Percentiles rank a stretch among this genome's conserved stretches.
Conservation (phyloP, 371 early-diverging fungal species). For the Choanephora cucurbitarum region DNA sequence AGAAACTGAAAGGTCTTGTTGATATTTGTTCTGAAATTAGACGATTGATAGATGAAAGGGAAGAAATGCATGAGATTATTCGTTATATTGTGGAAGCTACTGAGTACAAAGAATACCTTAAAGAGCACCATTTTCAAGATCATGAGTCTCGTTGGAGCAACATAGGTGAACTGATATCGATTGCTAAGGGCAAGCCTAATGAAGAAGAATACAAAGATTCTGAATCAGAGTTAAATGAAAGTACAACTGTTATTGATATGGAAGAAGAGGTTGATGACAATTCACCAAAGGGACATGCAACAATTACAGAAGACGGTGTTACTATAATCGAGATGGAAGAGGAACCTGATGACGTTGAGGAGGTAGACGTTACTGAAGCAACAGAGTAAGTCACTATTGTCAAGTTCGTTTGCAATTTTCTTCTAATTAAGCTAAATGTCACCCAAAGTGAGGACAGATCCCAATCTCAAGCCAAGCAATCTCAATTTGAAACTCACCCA, state of each 20-base stretch:
- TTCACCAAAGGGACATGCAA: not conserved
- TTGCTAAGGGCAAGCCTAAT: conserved; percentile 15
- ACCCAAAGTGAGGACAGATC: too few species aligned
- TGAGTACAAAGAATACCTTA: conserved; percentile 29
- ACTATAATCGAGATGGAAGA: not conserved
- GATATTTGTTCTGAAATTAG: conserved; percentile 7
- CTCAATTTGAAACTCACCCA: too few species aligned
- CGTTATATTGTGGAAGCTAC: conserved; percentile 24
- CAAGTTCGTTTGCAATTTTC: too few species aligned
- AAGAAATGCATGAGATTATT: conserved; percentile 18
- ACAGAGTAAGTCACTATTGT: not conserved
- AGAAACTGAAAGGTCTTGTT: conserved; percentile 14
- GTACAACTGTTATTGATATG: too few species aligned
- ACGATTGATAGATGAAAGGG: conserved; percentile 16
- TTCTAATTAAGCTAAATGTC: not conserved
- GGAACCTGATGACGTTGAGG: not conserved
- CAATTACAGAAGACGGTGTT: not conserved
- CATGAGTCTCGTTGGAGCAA: conserved; percentile 34
- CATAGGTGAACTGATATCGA: conserved; percentile 37
- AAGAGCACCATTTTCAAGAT: conserved; percentile 17
- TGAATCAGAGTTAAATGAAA: too few species aligned
- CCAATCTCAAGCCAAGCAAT: too few species aligned
- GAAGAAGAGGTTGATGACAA: not conserved
- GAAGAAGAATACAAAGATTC: conserved; percentile 2
- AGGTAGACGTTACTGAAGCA: conserved; percentile 1